Conservation (phyloP, 345 rosid genomes). For the Cochlearia excelsa region DNA sequence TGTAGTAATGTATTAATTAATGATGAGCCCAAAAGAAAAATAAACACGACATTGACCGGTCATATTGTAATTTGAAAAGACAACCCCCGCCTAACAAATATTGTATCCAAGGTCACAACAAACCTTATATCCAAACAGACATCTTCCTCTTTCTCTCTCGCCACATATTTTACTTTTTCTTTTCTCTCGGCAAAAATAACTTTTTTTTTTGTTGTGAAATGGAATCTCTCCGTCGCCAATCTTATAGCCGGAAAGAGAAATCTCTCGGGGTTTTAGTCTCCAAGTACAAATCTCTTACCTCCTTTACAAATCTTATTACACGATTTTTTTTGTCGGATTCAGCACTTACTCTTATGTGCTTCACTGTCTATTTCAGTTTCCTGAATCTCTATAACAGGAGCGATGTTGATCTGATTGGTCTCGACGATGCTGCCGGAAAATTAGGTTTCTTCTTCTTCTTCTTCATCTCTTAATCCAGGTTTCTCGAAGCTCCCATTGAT, state of each 20-base stretch:
- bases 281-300: conserved; percentile 38
- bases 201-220: conserved; percentile 29
- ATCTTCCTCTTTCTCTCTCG: not conserved
- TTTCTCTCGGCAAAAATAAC: not conserved
- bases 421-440: conserved; percentile 66
- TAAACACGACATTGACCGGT: not conserved
- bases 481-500: too few species aligned
- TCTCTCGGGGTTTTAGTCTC: conserved; percentile 73
- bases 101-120: conserved; percentile 14
- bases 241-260: conserved; percentile 73
- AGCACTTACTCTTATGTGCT: not conserved
- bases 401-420: conserved; percentile 54
- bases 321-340: not conserved
- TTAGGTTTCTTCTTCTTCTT: conserved; percentile 40
- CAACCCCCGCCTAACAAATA: conserved; percentile 26
- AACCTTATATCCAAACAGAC: conserved; percentile 24
- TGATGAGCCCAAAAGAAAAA: too few species aligned
- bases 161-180: not conserved
- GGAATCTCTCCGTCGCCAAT: conserved; percentile 40
- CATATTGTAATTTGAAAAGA: conserved; percentile 19
- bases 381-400: conserved; percentile 51
- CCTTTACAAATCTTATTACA: not conserved
- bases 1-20: too few species aligned
- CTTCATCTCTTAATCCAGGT: too few species aligned
- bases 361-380: conserved; percentile 39